A percentile compares a stretch with the other conserved stretches of the same genome.
Conservation (phyloP, 192 early-diverging fungal species). For the Obelidium mucronatum region DNA sequence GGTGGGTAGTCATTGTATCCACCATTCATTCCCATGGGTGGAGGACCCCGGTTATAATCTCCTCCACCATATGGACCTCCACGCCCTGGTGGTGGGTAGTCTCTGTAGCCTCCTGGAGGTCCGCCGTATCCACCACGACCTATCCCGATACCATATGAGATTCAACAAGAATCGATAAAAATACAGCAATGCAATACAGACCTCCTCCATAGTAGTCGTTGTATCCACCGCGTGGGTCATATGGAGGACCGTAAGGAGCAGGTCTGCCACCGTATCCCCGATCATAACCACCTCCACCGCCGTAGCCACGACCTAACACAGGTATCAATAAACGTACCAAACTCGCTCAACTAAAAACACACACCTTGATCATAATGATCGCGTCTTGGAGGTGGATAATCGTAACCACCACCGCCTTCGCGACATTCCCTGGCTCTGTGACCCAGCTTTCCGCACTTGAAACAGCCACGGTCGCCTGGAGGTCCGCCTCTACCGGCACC, state of each 20-base stretch:
- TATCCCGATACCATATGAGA: neutral
- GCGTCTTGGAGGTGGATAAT: constrained; percentile 36
- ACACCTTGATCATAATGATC: constrained; percentile 37
- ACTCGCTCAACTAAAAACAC: constrained; percentile 4
- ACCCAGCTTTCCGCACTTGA: constrained; percentile 27
- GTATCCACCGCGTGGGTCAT: constrained; percentile 27
- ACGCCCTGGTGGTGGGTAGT: neutral
- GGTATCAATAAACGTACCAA: neutral
- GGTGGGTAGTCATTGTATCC: constrained; percentile 1
- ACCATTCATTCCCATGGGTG: neutral
- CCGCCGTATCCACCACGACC: constrained; percentile 29
- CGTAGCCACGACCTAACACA: constrained; percentile 22
- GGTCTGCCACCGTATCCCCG: constrained; percentile 27
- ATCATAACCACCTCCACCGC: constrained; percentile 10
- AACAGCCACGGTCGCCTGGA: constrained; percentile 18
- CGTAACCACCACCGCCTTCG: constrained; percentile 28
- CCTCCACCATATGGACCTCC: neutral
- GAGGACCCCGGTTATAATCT: constrained; percentile 16
- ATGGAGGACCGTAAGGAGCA: neutral
- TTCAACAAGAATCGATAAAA: neutral
- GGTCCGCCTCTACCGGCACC: constrained; percentile 5
- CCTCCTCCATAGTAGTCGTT: constrained; percentile 6
- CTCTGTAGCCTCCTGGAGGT: constrained; percentile 19
- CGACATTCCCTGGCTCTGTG: constrained; percentile 27
- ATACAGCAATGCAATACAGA: neutral